Base-by-base conservation (phyloP, 495 filamentous ascomycete species). In the Hypoxylon fuscum region DNA sequence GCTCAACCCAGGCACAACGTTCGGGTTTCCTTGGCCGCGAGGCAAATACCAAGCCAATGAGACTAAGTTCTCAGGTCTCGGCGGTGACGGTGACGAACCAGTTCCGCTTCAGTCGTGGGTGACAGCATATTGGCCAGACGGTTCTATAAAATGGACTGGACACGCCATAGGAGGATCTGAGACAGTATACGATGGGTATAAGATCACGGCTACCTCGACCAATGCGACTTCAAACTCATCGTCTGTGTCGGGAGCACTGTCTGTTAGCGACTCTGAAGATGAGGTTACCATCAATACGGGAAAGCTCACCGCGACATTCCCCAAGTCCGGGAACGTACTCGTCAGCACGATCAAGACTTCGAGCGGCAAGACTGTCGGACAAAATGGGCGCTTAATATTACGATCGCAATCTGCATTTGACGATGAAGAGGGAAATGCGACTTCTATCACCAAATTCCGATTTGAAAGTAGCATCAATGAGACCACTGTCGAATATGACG, bases 71-170 rank as follows among this genome's bases (percentile, higher is more conserved):
- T 63, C 44, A 9, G 71, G 72, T 18, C 32, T 46, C 0, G 58
- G 55, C 9, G 61, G 73, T 18, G 59, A 67, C 2, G 34, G 53
- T 12, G 61, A 67, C 2, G 32, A 59, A 21, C 41, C 66, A 17
- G 63, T 77, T 21, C 61, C 63, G 4, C 55, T 79, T 6, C 72
- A 79, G 49, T 77, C 76, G 1, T 79, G 78, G 77, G 64, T 74
- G 6, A 79, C 70, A 1, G 76, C 72, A 1, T 75, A 75, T 48
- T 81, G 79, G 79, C 69, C 72, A 7, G 79, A 81, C 58, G 76
- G 72, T 22, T 76, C 76, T 5, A 71, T 79, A 37, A 81, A 81
- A 69, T 81, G 79, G 79, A 77, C 76, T 2, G 76, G 72, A 0
- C 77, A 80, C 52, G 76, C 79, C 11, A 50, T 81, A 23, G 61